Evolutionary conservation across 169 alveolate genomes (phyloP).

Genomic region (Babesia caballi): DNA sequence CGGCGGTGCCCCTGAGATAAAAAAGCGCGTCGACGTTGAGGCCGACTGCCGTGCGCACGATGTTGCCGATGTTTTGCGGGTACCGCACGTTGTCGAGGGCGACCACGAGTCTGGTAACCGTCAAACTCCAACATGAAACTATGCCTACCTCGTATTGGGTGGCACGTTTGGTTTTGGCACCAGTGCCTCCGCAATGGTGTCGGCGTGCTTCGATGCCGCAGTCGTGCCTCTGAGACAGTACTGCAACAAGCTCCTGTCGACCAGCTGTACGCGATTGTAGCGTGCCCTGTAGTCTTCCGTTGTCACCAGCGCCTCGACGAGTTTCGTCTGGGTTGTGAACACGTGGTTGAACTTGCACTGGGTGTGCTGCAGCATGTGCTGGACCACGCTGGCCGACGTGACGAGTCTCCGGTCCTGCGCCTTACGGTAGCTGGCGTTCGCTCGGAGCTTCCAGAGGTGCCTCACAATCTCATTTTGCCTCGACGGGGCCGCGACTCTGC

Average conservation of each 20-base stretch:
- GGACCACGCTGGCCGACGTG: constrained; percentile 11
- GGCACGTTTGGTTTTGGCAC: constrained; percentile 19
- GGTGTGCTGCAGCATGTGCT: constrained; percentile 50
- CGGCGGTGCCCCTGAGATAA: constrained; percentile 70
- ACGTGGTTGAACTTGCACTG: constrained; percentile 19
- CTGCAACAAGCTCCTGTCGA: constrained; percentile 22
- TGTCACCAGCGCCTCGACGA: constrained; percentile 21
- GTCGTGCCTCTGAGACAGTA: constrained; percentile 55
- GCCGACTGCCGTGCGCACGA: constrained; percentile 67
- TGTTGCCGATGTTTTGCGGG: constrained; percentile 71
- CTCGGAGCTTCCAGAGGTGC: constrained; percentile 57
- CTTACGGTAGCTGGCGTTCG: constrained; percentile 37
- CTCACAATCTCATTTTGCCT: constrained; percentile 47
- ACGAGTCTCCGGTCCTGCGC: constrained; percentile 28
- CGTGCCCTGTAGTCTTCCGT: neutral
- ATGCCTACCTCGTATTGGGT: constrained; percentile 33
- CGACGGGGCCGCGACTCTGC: constrained; percentile 27
- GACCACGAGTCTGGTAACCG: constrained; percentile 39
- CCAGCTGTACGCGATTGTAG: constrained; percentile 37
- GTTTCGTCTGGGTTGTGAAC: constrained; percentile 22
- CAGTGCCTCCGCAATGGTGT: constrained; percentile 46
- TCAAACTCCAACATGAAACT: neutral
- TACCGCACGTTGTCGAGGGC: constrained; percentile 74
- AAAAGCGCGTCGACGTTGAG: constrained; percentile 67
- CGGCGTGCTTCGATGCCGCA: constrained; percentile 4